A percentile compares a stretch with the other conserved stretches of the same genome.
Evolutionary conservation across 768 basidiomycete genomes (phyloP).

Genomic region (Neoboletus subvelutipes): DNA sequence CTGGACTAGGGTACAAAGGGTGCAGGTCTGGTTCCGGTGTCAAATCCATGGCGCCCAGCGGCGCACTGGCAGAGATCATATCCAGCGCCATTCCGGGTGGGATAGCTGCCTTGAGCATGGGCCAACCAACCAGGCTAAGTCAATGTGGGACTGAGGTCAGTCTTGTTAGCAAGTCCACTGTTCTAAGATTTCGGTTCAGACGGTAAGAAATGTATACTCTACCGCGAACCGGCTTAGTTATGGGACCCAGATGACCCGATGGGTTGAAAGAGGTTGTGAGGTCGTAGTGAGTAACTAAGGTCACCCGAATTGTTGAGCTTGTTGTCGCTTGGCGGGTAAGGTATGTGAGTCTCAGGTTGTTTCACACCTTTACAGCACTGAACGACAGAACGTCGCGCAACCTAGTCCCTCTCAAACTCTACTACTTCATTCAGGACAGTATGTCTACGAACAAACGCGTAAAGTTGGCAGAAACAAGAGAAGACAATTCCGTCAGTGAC

Average conservation of each 20-base stretch:
- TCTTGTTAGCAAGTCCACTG: slow-evolving; percentile 5
- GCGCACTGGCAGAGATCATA: slow-evolving; percentile 32
- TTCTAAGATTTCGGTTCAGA: slow-evolving; percentile 18
- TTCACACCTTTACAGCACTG: background rate
- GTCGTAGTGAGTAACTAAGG: background rate
- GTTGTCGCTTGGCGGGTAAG: background rate
- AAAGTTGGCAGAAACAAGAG: slow-evolving; percentile 37
- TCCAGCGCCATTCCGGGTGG: slow-evolving; percentile 1
- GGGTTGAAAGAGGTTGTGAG: slow-evolving; percentile 9
- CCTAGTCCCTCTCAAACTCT: background rate
- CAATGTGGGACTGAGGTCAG: slow-evolving; percentile 3
- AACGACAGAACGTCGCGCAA: background rate
- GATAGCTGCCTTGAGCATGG: slow-evolving; percentile 4
- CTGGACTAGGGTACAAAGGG: slow-evolving; percentile 71
- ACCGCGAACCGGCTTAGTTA: slow-evolving; percentile 7
- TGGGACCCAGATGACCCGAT: background rate
- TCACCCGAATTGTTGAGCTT: background rate
- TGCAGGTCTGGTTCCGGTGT: slow-evolving; percentile 77
- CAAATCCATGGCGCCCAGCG: slow-evolving; percentile 48
- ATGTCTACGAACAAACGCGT: slow-evolving; percentile 59
- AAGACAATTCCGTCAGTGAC: slow-evolving; percentile 7
- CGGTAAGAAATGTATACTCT: slow-evolving; percentile 12
- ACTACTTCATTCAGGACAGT: slow-evolving; percentile 9
- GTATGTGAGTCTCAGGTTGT: background rate
- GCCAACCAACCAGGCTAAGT: slow-evolving; percentile 9